Evolutionary conservation across 768 basidiomycete species (phyloP), one percentile per base, ranked within the genome.

Genomic region (Aureoboletus auriporus): DNA sequence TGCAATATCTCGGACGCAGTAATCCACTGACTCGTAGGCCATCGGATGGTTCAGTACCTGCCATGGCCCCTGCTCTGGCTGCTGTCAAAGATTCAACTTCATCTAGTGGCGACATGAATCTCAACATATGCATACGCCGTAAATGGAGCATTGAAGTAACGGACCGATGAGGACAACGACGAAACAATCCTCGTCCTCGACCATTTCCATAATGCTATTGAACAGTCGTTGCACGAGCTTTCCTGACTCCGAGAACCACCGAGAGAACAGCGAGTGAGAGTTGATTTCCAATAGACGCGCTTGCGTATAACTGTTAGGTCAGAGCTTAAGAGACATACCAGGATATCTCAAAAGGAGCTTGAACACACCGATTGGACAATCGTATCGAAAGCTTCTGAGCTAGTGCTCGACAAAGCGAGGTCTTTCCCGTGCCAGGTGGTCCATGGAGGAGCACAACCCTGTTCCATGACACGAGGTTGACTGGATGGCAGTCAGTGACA

Each of bases 241-340:
- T 13, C 96, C 96, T 0, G 93, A 96, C 64, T 99, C 96, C 0
- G 94, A 97, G 70, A 98, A 99, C 95, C 96, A 99, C 58, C 93
- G 89, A 13, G 92, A 94, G 66, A 99, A 98, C 13, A 99, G 77
- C 2, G 94, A 97, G 69, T 98, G 96, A 0, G 96, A 94, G 64
- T 98, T 98, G 61, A 99, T 96, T 67, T 99, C 96, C 39, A 99
- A 78, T 10, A 99, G 74, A 39, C 92, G 88, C 31, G 91, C 80
- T 66, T 89, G 79, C 0, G 86, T 74, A 64, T 96, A 99, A 26
- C 93, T 95, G 57, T 41, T 33, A 55, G 44, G 39, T 37, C 34
- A 28, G 35, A 34, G 14, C 13, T 55, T 9, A 16, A 36, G 26
- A 29, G 42, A 42, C 42, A 37, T 45, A n/a, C 34, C 16, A 16